Conservation (phyloP, 2,329 filamentous ascomycete species). For the Dactylellina drechsleri region DNA sequence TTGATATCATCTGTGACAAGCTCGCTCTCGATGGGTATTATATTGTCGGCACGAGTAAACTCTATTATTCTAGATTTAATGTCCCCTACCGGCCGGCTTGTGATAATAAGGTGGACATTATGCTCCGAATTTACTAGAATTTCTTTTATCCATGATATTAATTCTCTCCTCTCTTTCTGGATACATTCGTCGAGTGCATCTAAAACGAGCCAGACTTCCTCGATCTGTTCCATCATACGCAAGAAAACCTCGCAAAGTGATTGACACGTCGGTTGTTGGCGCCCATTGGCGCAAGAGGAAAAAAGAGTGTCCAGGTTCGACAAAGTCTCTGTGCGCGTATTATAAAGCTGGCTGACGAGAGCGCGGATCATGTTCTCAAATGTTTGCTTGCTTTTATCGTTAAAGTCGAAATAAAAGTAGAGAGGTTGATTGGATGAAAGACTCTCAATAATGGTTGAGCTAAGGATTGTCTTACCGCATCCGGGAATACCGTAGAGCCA, state of each 20-base stretch:
- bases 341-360: constrained; percentile 62
- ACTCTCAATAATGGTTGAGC: no score
- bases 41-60: no score
- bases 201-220: constrained; percentile 58
- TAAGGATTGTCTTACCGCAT: constrained; percentile 63
- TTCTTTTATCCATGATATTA: no score
- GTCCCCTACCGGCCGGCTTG: not conserved
- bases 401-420: constrained; percentile 63
- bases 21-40: not conserved
- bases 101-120: not conserved
- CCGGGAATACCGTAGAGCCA: constrained; percentile 62
- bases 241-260: constrained; percentile 56
- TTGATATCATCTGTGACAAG: constrained; percentile 18
- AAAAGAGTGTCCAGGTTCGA: no score
- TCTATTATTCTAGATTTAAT: not conserved
- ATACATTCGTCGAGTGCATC: constrained; percentile 61
- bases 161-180: no score
- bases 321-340: no score
- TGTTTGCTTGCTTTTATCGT: constrained; percentile 61
- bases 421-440: no score
- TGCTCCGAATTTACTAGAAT: no score
- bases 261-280: constrained; percentile 57
- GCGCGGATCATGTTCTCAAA: constrained; percentile 61
- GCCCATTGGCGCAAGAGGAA: constrained; percentile 56
- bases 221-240: constrained; percentile 58